phyloP scores from a whole-genome alignment of 1,284 basidiomycete species.

The Cystobasidium pallidum region DNA sequence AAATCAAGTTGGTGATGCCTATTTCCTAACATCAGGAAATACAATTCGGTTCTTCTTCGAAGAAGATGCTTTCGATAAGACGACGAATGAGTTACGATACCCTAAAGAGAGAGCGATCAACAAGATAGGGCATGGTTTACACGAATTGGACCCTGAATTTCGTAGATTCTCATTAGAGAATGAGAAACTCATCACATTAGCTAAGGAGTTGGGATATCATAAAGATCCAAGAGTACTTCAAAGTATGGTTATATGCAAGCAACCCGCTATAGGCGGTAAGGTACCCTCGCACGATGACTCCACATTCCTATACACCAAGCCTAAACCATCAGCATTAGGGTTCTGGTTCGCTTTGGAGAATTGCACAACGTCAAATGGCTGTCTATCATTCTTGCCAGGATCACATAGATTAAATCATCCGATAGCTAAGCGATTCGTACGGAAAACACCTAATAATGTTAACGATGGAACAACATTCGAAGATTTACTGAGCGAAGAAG shows the following conservation, averaged over 20 bases:
- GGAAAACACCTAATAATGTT: constrained; percentile 60
- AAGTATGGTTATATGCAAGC: constrained; percentile 79
- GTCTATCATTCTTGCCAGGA: constrained; percentile 88
- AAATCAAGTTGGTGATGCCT: constrained; percentile 80
- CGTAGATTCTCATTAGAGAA: constrained; percentile 76
- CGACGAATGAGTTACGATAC: constrained; percentile 67
- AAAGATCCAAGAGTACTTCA: constrained; percentile 83
- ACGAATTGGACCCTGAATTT: constrained; percentile 81
- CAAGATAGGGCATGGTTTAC: constrained; percentile 66
- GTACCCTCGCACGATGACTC: constrained; percentile 64
- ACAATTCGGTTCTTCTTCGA: constrained; percentile 91
- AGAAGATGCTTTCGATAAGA: constrained; percentile 69
- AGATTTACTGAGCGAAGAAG: constrained; percentile 59
- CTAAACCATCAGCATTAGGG: constrained; percentile 79
- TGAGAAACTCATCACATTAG: constrained; percentile 67
- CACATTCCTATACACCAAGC: constrained; percentile 76
- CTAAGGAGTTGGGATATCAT: constrained; percentile 75
- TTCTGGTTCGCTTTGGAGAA: constrained; percentile 94
- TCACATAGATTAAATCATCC: constrained; percentile 71
- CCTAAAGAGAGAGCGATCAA: constrained; percentile 68
- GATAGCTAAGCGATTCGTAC: constrained; percentile 79
- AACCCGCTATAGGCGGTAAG: constrained; percentile 68
- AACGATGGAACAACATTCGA: constrained; percentile 75
- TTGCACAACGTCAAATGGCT: constrained; percentile 81
- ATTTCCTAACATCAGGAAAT: constrained; percentile 87